These are phyloP conservation scores for Cutaneotrichosporon sp. DNA, from an alignment of 1,284 basidiomycete genomes.

Conservation along the genomic window DNA sequence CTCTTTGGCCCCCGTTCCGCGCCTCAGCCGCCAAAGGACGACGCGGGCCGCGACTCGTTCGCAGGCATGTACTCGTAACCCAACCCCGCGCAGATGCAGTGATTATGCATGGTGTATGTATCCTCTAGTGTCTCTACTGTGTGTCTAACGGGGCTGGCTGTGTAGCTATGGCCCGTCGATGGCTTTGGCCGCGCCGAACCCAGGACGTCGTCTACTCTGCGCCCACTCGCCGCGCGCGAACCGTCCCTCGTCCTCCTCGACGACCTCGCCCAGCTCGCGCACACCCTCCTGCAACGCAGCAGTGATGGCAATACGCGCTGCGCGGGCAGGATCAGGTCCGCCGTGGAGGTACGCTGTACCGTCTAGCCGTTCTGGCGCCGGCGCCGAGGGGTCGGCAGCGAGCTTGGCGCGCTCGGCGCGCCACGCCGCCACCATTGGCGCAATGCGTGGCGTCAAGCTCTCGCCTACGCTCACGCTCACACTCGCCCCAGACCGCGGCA, in stretches of 20 bases:
- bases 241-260: constrained; percentile 44
- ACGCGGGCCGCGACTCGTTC: constrained; percentile 33
- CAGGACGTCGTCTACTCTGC: constrained; percentile 12
- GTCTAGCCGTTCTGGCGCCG: neutral
- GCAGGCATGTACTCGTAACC: constrained; percentile 53
- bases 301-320: constrained; percentile 78
- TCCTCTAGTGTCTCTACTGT: too few relatives aligned
- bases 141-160: too few relatives aligned
- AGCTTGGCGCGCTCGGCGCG: neutral
- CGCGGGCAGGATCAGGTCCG: neutral
- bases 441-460: constrained; percentile 36
- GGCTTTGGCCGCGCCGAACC: too few relatives aligned
- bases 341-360: neutral
- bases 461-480: constrained; percentile 44
- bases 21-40: neutral
- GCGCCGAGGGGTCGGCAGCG: neutral
- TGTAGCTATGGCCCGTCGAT: too few relatives aligned
- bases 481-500: constrained; percentile 39
- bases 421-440: constrained; percentile 40
- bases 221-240: constrained; percentile 38
- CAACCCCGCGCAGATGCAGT: too few relatives aligned
- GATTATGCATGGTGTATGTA: too few relatives aligned
- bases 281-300: constrained; percentile 62
- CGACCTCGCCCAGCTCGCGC: constrained; percentile 31
- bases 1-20: constrained; percentile 11